Base-by-base conservation (phyloP, 768 basidiomycete species). In the Leccinum boreale region DNA sequence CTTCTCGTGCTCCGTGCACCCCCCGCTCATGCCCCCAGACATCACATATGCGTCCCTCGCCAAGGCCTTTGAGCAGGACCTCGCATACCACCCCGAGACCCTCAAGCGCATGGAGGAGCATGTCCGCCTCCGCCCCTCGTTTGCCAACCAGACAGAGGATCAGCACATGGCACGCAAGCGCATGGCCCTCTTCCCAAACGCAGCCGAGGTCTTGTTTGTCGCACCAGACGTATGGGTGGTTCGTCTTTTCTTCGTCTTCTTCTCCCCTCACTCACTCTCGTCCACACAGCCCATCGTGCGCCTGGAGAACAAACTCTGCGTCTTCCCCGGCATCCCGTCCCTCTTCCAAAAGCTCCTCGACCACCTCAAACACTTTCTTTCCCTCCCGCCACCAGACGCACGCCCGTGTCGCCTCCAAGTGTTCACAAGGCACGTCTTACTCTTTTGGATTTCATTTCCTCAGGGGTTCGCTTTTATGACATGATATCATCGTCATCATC, bases 41-140 rank as follows among this genome's bases (percentile, higher is more conserved):
- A 96, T 96, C 67, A 96, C 94, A 5, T 97, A 97, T 65, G 79
- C 82, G 5, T 90, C 91, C 1, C 83, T 98, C 21, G 93, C 89
- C 5, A 89, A 85, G 65, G 90, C 95, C 0, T 98, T 98, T 76
- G 44, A 74, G 50, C 85, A 89, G 59, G 75, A 77, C 0, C 85
- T 95, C 23, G 76, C 74, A 44, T 85, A 95, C 67, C 83, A 97
- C 71, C 64, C 81, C 5, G 94, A 96, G 64, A 94, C 92, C 0
- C 78, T 92, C 12, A 65, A 74, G 3, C 84, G 94, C 5, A 89
- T 96, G 86, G 76, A 71, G 31, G 84, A 81, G 17, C 78, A 85
- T 70, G 78, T 75, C 58, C 84, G 79, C 53, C 75, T 82, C 46
- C 76, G 85, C 21, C 77, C 81, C 24, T 84, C 85, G 73, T 69